Conservation (phyloP, 306 rosid species). For the Prunus mongolica region DNA sequence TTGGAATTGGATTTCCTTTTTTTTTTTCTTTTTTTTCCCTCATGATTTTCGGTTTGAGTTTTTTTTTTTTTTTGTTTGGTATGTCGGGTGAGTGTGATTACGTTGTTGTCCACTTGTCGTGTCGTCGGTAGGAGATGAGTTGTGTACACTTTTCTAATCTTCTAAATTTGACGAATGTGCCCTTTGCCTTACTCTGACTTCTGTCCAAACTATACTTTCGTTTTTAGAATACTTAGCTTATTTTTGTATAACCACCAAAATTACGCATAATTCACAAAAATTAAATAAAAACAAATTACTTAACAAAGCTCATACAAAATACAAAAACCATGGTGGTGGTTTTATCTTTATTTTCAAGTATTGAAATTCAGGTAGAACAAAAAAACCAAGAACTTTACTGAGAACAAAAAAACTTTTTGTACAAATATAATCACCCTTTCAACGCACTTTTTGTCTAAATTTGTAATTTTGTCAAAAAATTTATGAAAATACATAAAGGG, state of each 20-base stretch:
- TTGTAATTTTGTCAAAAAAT: no score
- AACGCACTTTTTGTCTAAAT: no score
- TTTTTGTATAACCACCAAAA: not conserved
- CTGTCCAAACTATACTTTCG: not conserved
- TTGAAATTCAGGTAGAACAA: not conserved
- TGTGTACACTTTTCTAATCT: not conserved
- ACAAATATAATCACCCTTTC: not conserved
- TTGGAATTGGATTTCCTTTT: not conserved
- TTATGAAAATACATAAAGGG: no score
- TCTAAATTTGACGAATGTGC: not conserved
- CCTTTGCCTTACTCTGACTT: not conserved
- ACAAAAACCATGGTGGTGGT: no score
- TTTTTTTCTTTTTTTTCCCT: not conserved
- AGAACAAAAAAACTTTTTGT: not conserved
- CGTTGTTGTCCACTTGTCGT: not conserved
- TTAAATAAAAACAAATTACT: not conserved
- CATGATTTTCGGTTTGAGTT: not conserved
- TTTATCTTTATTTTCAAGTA: no score
- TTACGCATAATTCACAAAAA: not conserved
- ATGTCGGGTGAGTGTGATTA: not conserved
- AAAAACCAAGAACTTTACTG: no score
- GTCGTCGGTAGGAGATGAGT: not conserved
- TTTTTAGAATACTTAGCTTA: not conserved
- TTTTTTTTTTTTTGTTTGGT: not conserved
- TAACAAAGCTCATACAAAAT: not conserved